Evolutionary conservation across 2,329 filamentous ascomycete species (phyloP).

Genomic region (Phyllosticta citriasiana): DNA sequence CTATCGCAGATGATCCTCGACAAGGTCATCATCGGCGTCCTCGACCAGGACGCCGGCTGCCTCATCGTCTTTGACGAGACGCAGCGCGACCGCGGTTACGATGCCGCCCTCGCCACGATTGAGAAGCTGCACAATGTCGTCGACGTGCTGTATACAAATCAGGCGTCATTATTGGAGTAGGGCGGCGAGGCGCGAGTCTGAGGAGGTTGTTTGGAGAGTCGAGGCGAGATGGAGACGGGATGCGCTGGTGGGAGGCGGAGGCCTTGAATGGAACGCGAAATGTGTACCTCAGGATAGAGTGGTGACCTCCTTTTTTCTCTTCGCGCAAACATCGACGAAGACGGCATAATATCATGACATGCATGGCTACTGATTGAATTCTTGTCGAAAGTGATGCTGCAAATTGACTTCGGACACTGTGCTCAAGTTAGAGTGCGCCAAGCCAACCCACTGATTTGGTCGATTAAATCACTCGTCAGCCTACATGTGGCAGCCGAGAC

Average conservation of each 20-base stretch:
- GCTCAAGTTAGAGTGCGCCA: no score
- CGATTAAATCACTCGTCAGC: no score
- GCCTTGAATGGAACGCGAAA: not conserved
- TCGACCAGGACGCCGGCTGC: conserved; percentile 96
- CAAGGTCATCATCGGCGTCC: conserved; percentile 94
- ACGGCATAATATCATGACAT: not conserved
- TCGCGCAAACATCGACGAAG: not conserved
- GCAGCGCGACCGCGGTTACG: conserved; percentile 85
- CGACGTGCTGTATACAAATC: conserved; percentile 94
- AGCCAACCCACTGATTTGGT: no score
- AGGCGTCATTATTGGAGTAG: conserved; percentile 89
- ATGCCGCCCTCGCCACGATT: conserved; percentile 86
- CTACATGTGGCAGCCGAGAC: no score
- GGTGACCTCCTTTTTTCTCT: not conserved
- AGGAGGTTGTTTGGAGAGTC: not conserved
- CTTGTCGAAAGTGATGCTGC: no score
- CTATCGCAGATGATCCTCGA: conserved; percentile 99
- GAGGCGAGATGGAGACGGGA: not conserved
- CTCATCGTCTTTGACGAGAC: conserved; percentile 96
- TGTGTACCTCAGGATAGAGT: not conserved
- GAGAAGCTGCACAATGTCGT: conserved; percentile 96
- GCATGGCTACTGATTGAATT: not conserved
- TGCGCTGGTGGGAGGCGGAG: not conserved
- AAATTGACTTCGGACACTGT: not conserved
- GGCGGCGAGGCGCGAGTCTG: not conserved